Percentiles rank a stretch among this genome's conserved stretches.
These are phyloP conservation scores for Thielaviopsis cerberus DNA, from an alignment of 2,329 filamentous ascomycete genomes.

Conservation along the genomic window DNA sequence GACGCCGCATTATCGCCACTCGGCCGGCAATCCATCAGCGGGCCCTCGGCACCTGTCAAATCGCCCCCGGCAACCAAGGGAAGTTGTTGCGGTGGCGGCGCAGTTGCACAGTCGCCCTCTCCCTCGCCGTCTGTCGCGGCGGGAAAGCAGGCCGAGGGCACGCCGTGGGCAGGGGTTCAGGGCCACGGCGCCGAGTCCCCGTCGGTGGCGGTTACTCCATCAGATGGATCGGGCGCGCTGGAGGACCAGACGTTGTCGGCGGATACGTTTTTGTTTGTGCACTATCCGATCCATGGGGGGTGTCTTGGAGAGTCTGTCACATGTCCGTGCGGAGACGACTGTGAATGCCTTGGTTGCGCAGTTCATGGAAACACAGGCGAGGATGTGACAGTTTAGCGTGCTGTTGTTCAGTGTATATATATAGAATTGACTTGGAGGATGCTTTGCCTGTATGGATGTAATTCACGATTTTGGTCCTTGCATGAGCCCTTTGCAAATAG, in stretches of 20 bases:
- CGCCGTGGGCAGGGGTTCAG: conserved; percentile 12
- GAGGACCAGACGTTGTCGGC: conserved; percentile 34
- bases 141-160: conserved; percentile 14
- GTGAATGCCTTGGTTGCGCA: conserved; percentile 37
- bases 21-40: not conserved
- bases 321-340: conserved; percentile 42
- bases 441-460: not conserved
- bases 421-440: not conserved
- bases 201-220: conserved; percentile 13
- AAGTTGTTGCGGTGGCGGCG: not conserved
- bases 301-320: conserved; percentile 31
- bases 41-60: not conserved
- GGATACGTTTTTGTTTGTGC: conserved; percentile 41
- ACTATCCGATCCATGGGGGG: conserved; percentile 27
- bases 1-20: not conserved
- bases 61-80: not conserved
- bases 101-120: not conserved
- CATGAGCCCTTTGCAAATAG: not conserved
- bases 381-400: not conserved
- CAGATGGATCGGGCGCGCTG: conserved; percentile 20
- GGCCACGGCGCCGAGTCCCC: not conserved
- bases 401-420: not conserved
- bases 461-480: not conserved
- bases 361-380: conserved; percentile 23
- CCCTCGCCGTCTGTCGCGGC: not conserved